Base-by-base conservation (phyloP, 2,329 filamentous ascomycete species). In the Cryphonectria parasitica region DNA sequence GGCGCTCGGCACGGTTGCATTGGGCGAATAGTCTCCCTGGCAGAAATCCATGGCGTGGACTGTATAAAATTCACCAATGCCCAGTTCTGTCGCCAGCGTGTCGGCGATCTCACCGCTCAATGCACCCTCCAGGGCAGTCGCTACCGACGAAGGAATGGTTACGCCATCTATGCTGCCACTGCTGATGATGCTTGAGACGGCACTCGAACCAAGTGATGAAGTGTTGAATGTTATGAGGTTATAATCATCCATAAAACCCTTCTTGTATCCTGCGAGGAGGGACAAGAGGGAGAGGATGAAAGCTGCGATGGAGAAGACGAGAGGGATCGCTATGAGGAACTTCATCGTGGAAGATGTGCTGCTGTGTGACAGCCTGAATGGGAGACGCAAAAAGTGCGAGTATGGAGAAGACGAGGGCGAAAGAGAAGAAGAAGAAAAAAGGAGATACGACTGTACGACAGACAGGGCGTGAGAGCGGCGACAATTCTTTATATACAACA, bases 221-320 rank as follows among this genome's bases (percentile, higher is more conserved):
- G 80, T 80, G 76, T 83, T 83, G 72, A 83, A 77, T 79, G 78
- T 77, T n/a, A 82, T 76, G 61, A 82, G 75, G 39, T 81, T 78
- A 71, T 79, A 81, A 19, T 79, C 77, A 52, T 82, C 79, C 71
- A 82, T 72, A 39, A 78, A 78, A 36, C 77, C 75, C 7, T 77
- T 75, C 11, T 79, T 79, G n/a, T 79, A 79, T 58, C 80, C 81
- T 45, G 81, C 80, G 69, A 82, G 77, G 19, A 82, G 76, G 17
- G 77, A 76, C 28, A 82, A 70, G 70, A 82, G 77, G 36, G 77
- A 72, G 36, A 82, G 75, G 41, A 81, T 75, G 72, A 82, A 81
- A 65, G 75, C 77, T n/a, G 75, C 76, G 10, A 80, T 73, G 7
- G 80, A 78, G 45, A 81, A 72, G 19, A 80, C 62, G 25, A 79